Evolutionary conservation across 805 yeast genomes (phyloP).

Genomic region (Monosporozyma unispora): DNA sequence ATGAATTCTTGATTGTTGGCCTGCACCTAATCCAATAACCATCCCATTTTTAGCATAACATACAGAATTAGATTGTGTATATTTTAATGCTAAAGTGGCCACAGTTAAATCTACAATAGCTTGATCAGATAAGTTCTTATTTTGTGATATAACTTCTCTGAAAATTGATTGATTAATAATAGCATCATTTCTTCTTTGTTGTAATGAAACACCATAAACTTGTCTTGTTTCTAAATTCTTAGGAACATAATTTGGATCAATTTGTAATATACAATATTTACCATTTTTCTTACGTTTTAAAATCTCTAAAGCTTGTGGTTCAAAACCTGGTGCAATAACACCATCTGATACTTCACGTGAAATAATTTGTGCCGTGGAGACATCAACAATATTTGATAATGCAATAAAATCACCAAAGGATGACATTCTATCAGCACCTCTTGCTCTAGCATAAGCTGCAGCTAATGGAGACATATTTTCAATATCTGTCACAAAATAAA

Average conservation of each 20-base stretch:
- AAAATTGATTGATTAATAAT: conserved; percentile 84
- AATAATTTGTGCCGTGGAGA: conserved; percentile 93
- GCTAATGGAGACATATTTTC: conserved; percentile 95
- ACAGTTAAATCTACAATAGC: conserved; percentile 90
- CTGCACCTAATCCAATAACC: conserved; percentile 99
- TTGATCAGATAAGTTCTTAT: conserved; percentile 82
- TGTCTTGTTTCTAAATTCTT: conserved; percentile 78
- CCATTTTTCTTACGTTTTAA: conserved; percentile 92
- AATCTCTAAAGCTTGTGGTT: conserved; percentile 83
- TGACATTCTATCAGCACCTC: conserved; percentile 99
- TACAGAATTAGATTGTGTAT: conserved; percentile 97
- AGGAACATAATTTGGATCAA: conserved; percentile 90
- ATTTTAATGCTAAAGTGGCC: conserved; percentile 94
- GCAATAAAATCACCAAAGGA: conserved; percentile 98
- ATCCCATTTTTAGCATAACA: conserved; percentile 98
- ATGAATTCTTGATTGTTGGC: conserved; percentile 98
- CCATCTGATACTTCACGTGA: conserved; percentile 98
- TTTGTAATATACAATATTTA: conserved; percentile 91
- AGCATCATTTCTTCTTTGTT: conserved; percentile 97
- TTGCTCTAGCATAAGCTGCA: conserved; percentile 96
- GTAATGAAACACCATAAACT: conserved; percentile 90
- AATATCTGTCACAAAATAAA: conserved; percentile 90
- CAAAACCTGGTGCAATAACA: conserved; percentile 96
- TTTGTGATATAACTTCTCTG: conserved; percentile 82
- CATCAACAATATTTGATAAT: conserved; percentile 89